Conservation (phyloP, 495 filamentous ascomycete species). For the Hyaloscypha variabilis region DNA sequence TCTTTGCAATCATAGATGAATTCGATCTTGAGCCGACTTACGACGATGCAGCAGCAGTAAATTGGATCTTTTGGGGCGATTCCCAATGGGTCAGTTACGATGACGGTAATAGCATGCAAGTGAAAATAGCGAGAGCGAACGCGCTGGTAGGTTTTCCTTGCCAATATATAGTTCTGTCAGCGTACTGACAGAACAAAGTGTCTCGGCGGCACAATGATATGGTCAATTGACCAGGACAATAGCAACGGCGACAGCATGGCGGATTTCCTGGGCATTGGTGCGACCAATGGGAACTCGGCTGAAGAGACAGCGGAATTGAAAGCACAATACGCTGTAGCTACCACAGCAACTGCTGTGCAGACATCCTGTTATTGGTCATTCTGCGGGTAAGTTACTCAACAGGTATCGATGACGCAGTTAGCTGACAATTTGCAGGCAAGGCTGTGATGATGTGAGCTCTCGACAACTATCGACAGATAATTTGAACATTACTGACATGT, state of each 20-base stretch:
- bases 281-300: slow-evolving; percentile 1
- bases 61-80: slow-evolving; percentile 29
- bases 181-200: slow-evolving; percentile 36
- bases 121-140: slow-evolving; percentile 2
- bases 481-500: neutral
- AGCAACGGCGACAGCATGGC: slow-evolving; percentile 8
- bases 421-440: slow-evolving; percentile 1
- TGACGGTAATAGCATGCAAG: slow-evolving; percentile 37
- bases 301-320: neutral
- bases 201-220: slow-evolving; percentile 46
- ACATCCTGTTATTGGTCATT: slow-evolving; percentile 10
- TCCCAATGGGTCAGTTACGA: slow-evolving; percentile 51
- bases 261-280: slow-evolving; percentile 13
- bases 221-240: slow-evolving; percentile 19
- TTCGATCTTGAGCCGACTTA: slow-evolving; percentile 1
- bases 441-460: slow-evolving; percentile 7
- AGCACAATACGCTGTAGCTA: neutral
- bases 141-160: neutral
- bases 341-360: neutral
- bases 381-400: neutral
- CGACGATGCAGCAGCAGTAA: slow-evolving; percentile 5
- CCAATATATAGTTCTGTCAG: slow-evolving; percentile 35
- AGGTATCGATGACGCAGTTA: neutral
- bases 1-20: slow-evolving; percentile 10
- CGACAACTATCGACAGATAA: neutral